Conservation (phyloP, 495 filamentous ascomycete species). For the Cladorrhinum samala region DNA sequence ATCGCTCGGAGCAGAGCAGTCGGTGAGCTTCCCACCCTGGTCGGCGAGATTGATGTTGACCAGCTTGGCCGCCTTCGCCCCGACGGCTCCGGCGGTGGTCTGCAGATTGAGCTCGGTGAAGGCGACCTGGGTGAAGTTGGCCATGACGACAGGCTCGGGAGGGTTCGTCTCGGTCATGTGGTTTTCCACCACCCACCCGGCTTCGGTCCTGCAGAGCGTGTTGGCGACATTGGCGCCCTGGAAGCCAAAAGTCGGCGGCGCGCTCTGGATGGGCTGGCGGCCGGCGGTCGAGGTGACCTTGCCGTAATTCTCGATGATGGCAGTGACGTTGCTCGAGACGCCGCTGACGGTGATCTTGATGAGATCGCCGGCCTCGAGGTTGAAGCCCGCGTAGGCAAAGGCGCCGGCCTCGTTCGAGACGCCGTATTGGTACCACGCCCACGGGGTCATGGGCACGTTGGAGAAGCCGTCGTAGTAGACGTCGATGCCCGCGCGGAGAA, state of each 20-base stretch:
- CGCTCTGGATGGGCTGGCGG: neutral
- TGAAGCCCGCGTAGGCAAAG: neutral
- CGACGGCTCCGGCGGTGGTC: neutral
- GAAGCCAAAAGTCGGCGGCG: neutral
- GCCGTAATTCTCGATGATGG: neutral
- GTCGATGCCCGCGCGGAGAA: neutral
- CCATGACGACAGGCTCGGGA: neutral
- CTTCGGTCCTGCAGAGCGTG: neutral
- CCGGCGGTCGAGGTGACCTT: neutral
- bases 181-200: neutral
- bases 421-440: neutral
- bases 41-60: neutral
- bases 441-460: neutral
- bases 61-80: neutral
- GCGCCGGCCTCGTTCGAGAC: neutral
- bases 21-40: neutral
- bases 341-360: neutral
- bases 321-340: neutral
- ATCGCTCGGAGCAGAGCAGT: neutral
- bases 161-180: neutral
- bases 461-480: conserved; percentile 1
- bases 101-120: neutral
- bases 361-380: neutral
- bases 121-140: neutral
- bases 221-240: neutral